Conservation (phyloP, 345 rosid species). For the Citrus inodora region DNA sequence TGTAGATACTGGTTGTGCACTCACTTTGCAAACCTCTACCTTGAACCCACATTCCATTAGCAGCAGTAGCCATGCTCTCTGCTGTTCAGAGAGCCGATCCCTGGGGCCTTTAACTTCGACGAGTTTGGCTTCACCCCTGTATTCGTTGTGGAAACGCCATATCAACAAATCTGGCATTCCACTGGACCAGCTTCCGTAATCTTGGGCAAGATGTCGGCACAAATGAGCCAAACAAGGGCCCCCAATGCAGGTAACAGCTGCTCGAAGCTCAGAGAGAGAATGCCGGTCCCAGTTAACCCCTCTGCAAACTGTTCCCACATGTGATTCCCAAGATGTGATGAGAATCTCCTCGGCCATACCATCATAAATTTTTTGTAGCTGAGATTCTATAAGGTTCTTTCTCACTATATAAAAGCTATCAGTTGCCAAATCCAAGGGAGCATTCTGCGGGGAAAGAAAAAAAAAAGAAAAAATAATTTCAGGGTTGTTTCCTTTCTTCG, state of each 20-base stretch:
- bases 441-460: constrained; percentile 43
- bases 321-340: constrained; percentile 70
- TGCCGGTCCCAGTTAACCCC: constrained; percentile 80
- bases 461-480: no score
- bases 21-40: constrained; percentile 80
- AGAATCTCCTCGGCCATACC: constrained; percentile 89
- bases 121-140: constrained; percentile 91
- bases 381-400: constrained; percentile 49
- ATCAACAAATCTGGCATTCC: constrained; percentile 94
- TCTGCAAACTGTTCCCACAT: constrained; percentile 63
- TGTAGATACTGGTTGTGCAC: constrained; percentile 20
- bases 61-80: constrained; percentile 80
- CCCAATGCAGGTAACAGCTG: constrained; percentile 75
- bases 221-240: constrained; percentile 74
- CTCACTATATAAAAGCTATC: constrained; percentile 64
- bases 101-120: constrained; percentile 89
- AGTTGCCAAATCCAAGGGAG: constrained; percentile 80
- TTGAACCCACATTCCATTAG: constrained; percentile 80
- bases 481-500: no score
- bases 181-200: constrained; percentile 84
- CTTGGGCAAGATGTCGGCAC: constrained; percentile 72
- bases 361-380: constrained; percentile 49
- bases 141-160: constrained; percentile 79
- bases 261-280: constrained; percentile 70
- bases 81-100: constrained; percentile 90